Conservation (phyloP, 768 basidiomycete species). For the Boletus vinaceobasis region DNA sequence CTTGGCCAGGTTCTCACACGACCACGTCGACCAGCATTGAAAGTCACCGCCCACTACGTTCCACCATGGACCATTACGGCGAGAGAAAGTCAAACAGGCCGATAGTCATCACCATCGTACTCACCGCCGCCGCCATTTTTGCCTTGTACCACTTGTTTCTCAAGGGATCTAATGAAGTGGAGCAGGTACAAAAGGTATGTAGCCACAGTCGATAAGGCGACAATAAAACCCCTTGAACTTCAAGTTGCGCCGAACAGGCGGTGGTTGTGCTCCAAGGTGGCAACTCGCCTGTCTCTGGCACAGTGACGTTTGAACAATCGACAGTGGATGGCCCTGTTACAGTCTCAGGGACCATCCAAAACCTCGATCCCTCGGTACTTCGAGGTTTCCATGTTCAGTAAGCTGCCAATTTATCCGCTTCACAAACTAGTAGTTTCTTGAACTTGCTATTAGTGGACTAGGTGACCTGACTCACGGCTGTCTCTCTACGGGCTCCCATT, state of each 20-base stretch:
- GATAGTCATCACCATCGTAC: slow-evolving; percentile 10
- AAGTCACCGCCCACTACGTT: neutral
- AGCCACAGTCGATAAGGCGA: neutral
- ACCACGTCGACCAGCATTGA: neutral
- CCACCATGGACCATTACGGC: slow-evolving; percentile 19
- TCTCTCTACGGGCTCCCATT: slow-evolving; percentile 68
- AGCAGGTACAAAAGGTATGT: slow-evolving; percentile 22
- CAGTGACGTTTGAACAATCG: slow-evolving; percentile 62
- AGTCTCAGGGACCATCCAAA: slow-evolving; percentile 58
- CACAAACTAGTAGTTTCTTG: slow-evolving; percentile 25
- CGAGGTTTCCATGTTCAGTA: slow-evolving; percentile 85
- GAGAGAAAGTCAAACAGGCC: slow-evolving; percentile 22
- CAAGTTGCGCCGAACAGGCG: slow-evolving; percentile 40
- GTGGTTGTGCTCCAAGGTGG: slow-evolving; percentile 57
- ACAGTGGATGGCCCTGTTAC: slow-evolving; percentile 49
- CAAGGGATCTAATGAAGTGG: slow-evolving; percentile 12
- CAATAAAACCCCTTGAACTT: neutral
- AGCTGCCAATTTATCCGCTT: slow-evolving; percentile 23
- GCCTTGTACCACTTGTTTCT: slow-evolving; percentile 19
- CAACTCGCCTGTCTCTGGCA: slow-evolving; percentile 57
- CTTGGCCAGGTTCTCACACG: neutral
- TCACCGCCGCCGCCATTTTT: slow-evolving; percentile 17
- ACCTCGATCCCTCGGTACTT: slow-evolving; percentile 52
- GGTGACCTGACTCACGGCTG: slow-evolving; percentile 72
- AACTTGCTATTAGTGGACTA: slow-evolving; percentile 22